Evolutionary conservation across 768 basidiomycete genomes (phyloP).

Genomic region (Pholiota conissans): DNA sequence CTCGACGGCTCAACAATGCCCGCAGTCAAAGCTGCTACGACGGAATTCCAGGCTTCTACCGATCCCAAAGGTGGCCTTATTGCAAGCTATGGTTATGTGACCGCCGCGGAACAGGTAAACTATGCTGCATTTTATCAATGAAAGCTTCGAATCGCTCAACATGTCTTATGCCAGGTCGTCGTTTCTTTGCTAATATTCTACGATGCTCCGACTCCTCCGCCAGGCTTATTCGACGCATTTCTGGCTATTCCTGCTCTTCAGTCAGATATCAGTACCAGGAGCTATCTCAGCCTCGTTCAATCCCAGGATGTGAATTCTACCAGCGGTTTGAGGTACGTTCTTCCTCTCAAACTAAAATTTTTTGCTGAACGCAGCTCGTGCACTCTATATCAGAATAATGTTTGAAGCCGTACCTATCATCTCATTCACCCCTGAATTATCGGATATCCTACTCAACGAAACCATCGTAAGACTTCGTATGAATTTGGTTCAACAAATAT

Average conservation of each 20-base stretch:
- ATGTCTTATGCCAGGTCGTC: neutral
- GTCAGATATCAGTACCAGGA: constrained; percentile 31
- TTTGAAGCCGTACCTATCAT: constrained; percentile 39
- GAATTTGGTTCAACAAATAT: constrained; percentile 26
- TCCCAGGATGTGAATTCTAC: constrained; percentile 30
- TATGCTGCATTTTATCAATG: too few relatives aligned
- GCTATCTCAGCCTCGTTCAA: constrained; percentile 33
- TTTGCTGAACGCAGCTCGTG: constrained; percentile 5
- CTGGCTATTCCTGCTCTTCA: constrained; percentile 35
- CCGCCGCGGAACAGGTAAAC: neutral
- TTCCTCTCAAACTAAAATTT: neutral
- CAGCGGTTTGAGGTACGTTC: constrained; percentile 6
- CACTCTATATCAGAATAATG: constrained; percentile 14
- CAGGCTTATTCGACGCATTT: constrained; percentile 47
- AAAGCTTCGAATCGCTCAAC: too few relatives aligned
- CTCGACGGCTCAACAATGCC: neutral
- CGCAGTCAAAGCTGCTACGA: neutral
- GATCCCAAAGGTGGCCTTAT: neutral
- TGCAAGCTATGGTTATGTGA: neutral
- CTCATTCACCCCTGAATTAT: constrained; percentile 26
- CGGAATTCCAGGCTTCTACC: neutral
- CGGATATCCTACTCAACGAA: constrained; percentile 36
- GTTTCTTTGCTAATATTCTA: constrained; percentile 40
- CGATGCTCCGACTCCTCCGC: constrained; percentile 44
- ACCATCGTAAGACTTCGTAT: constrained; percentile 26